Evolutionary conservation across 371 early-diverging fungal species (phyloP).

Genomic region (Apophysomyces elegans): DNA sequence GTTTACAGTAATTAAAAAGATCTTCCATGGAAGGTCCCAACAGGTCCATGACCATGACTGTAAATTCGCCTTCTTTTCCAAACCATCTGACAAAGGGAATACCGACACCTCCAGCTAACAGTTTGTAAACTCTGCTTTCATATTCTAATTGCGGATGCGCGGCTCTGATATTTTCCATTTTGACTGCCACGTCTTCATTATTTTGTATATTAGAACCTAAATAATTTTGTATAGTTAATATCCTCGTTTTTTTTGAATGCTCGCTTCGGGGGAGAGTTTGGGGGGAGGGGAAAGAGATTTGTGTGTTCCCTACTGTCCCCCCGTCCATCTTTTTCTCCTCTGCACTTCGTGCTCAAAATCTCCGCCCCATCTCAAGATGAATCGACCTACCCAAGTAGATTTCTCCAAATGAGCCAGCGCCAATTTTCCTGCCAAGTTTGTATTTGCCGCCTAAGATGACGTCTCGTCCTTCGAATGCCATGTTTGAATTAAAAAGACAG

Average conservation of each 20-base stretch:
- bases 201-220: conserved; percentile 90
- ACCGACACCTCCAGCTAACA: conserved; percentile 94
- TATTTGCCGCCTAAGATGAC: conserved; percentile 83
- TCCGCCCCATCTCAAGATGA: conserved; percentile 12
- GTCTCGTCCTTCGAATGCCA: conserved; percentile 56
- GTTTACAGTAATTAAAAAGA: conserved; percentile 97
- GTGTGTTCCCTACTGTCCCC: conserved; percentile 7
- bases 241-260: background rate
- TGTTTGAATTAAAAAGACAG: conserved; percentile 13
- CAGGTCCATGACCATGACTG: conserved; percentile 97
- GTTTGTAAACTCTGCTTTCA: conserved; percentile 94
- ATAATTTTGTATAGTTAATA: background rate
- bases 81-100: conserved; percentile 96
- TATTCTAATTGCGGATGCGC: conserved; percentile 97
- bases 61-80: conserved; percentile 92
- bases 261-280: conserved; percentile 3
- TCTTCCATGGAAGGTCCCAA: conserved; percentile 99
- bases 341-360: conserved; percentile 6
- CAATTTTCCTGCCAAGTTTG: conserved; percentile 95
- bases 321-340: conserved; percentile 5
- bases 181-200: conserved; percentile 96
- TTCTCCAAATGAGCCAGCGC: conserved; percentile 99
- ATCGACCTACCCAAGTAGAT: conserved; percentile 86
- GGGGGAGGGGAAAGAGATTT: background rate
- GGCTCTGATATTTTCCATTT: conserved; percentile 90